Conservation (phyloP, 192 early-diverging fungal species). For the Coemansia sp. region DNA sequence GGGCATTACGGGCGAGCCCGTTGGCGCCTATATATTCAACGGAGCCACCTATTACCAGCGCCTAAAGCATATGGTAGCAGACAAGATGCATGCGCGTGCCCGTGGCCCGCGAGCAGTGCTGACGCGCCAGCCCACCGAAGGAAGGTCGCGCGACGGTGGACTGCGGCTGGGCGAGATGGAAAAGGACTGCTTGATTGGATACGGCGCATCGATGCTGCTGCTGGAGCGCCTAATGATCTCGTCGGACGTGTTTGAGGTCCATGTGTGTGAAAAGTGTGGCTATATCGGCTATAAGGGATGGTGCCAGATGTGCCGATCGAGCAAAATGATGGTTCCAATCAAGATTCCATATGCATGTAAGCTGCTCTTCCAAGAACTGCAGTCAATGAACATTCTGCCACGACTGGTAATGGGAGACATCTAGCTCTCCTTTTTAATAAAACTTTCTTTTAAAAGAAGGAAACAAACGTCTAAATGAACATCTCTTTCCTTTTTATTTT, state of each 20-base stretch:
- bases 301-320: constrained; percentile 89
- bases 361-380: constrained; percentile 95
- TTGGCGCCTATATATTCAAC: constrained; percentile 95
- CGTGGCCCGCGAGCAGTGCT: constrained; percentile 86
- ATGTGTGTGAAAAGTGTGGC: constrained; percentile 89
- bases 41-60: constrained; percentile 97
- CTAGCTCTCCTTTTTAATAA: background rate
- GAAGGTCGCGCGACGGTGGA: constrained; percentile 94
- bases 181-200: constrained; percentile 95
- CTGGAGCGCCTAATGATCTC: constrained; percentile 92
- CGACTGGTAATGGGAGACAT: constrained; percentile 63
- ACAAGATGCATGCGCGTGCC: constrained; percentile 97
- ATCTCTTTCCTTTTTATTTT: no score
- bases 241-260: constrained; percentile 89
- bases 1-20: constrained; percentile 83
- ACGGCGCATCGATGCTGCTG: constrained; percentile 89
- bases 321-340: constrained; percentile 81
- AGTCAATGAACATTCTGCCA: constrained; percentile 93
- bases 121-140: constrained; percentile 96
- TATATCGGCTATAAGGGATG: constrained; percentile 85
- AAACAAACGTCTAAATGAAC: no score
- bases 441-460: no score
- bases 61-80: constrained; percentile 98
- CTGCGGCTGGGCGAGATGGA: constrained; percentile 99
- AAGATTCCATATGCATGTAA: constrained; percentile 98